phyloP scores from a whole-genome alignment of 352 stramenopile species.

The Globisporangium sylvaticum region DNA sequence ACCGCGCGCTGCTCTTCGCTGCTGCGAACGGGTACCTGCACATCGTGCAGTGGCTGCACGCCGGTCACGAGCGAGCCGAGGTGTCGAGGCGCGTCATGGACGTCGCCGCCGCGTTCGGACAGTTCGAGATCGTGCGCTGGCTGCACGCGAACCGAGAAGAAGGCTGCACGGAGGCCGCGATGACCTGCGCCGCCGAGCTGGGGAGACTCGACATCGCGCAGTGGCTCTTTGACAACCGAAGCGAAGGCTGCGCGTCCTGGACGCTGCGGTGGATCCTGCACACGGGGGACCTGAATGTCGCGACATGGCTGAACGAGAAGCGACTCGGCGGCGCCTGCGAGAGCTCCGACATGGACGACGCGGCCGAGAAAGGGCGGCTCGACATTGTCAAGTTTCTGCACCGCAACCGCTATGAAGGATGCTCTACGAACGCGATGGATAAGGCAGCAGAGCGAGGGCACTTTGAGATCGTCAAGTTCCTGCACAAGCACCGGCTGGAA shows the following conservation, averaged over 20 bases:
- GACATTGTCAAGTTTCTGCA: slow-evolving; percentile 27
- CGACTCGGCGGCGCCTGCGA: slow-evolving; percentile 10
- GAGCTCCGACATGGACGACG: slow-evolving; percentile 20
- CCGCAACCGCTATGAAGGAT: slow-evolving; percentile 11
- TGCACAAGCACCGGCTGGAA: slow-evolving; percentile 23
- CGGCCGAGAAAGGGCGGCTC: slow-evolving; percentile 23
- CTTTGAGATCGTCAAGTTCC: slow-evolving; percentile 26
- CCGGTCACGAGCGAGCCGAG: slow-evolving; percentile 3
- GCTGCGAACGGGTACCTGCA: slow-evolving; percentile 16
- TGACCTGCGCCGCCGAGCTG: slow-evolving; percentile 16
- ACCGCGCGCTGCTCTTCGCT: slow-evolving; percentile 17
- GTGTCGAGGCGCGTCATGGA: slow-evolving; percentile 27
- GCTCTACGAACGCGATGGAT: slow-evolving; percentile 28
- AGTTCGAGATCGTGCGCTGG: slow-evolving; percentile 25
- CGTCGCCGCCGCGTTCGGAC: slow-evolving; percentile 24
- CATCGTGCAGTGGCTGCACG: slow-evolving; percentile 24
- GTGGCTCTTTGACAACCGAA: slow-evolving; percentile 19
- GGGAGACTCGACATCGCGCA: slow-evolving; percentile 21
- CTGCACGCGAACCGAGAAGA: slow-evolving; percentile 20
- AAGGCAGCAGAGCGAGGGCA: slow-evolving; percentile 25
- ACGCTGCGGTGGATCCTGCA: slow-evolving; percentile 19
- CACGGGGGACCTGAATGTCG: slow-evolving; percentile 8
- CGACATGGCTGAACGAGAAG: slow-evolving; percentile 9
- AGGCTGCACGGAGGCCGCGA: slow-evolving; percentile 15
- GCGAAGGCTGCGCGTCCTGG: slow-evolving; percentile 15